These are phyloP conservation scores for Vaccinium darrowii DNA, from an alignment of 148 eudicot genomes.

Conservation along the genomic window DNA sequence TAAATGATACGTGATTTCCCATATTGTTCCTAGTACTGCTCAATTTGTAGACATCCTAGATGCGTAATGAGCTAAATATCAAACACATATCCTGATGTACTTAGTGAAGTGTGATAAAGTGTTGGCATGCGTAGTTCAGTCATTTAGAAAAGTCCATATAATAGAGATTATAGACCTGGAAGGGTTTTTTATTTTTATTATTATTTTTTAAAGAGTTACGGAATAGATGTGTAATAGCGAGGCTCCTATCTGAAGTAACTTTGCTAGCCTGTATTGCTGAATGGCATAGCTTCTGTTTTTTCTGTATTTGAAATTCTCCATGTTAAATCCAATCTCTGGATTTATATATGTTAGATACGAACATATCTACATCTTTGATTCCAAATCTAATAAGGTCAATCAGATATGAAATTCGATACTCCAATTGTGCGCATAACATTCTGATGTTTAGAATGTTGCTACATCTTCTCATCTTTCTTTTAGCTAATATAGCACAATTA, in stretches of 20 bases:
- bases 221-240: background rate
- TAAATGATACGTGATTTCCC: background rate
- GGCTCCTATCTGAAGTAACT: background rate
- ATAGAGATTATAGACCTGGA: background rate
- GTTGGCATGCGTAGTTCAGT: background rate
- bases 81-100: background rate
- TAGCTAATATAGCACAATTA: background rate
- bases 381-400: background rate
- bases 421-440: background rate
- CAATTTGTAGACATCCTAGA: background rate
- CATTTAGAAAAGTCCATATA: background rate
- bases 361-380: background rate
- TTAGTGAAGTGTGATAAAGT: background rate
- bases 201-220: background rate
- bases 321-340: background rate
- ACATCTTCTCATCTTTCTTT: background rate
- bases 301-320: constrained; percentile 4
- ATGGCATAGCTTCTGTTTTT: background rate
- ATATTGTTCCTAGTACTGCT: background rate
- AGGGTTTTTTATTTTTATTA: background rate
- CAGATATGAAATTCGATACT: background rate
- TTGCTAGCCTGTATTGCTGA: background rate
- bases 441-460: background rate
- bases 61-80: background rate
- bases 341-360: background rate